A percentile compares a stretch with the other conserved stretches of the same genome.
phyloP scores from a whole-genome alignment of 2,329 filamentous ascomycete genomes.

The Alternaria sp. region DNA sequence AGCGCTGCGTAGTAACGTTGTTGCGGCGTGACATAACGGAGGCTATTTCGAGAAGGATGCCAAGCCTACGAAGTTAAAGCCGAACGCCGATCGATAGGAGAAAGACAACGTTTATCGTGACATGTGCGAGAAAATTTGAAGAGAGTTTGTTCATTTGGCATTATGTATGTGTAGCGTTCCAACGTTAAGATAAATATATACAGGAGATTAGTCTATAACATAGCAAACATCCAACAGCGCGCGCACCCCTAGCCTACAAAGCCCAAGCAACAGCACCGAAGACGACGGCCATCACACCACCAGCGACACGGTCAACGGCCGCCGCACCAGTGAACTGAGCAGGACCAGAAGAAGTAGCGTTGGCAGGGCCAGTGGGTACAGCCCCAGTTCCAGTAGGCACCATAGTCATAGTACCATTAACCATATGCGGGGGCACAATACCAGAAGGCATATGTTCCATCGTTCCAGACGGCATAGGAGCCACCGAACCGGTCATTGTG shows the following conservation, averaged over 20 bases:
- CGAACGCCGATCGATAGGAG: neutral
- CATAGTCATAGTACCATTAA: constrained; percentile 11
- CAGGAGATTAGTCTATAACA: neutral
- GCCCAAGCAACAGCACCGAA: constrained; percentile 19
- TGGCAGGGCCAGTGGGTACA: constrained; percentile 5
- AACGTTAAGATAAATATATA: neutral
- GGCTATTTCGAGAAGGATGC: neutral
- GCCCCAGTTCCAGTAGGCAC: constrained; percentile 7
- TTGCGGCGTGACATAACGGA: neutral
- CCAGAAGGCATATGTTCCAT: neutral
- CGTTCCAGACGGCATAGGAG: neutral
- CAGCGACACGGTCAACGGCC: constrained; percentile 5
- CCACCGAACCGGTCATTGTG: neutral
- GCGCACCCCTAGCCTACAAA: constrained; percentile 3
- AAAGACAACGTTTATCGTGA: neutral
- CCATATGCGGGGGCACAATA: neutral
- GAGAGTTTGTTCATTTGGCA: neutral
- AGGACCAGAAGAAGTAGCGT: neutral
- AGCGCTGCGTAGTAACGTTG: neutral
- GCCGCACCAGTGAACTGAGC: constrained; percentile 25
- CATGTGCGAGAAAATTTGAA: neutral
- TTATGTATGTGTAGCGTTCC: neutral
- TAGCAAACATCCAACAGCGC: neutral
- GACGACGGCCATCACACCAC: constrained; percentile 16
- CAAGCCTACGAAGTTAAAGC: neutral